These are phyloP conservation scores for Amanita phalloides DNA, from an alignment of 768 basidiomycete genomes.

Conservation along the genomic window DNA sequence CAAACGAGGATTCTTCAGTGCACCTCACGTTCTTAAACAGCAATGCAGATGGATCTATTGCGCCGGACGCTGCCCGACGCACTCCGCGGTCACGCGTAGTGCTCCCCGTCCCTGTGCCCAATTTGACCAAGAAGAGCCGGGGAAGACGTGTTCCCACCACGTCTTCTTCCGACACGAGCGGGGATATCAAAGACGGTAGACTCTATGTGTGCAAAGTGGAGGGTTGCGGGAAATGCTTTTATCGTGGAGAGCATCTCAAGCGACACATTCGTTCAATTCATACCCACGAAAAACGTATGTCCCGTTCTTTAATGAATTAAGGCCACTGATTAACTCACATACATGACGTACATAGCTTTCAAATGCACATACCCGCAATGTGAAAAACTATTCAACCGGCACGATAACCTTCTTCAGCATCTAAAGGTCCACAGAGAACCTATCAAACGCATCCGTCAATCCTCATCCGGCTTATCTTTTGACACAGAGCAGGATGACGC, in stretches of 20 bases:
- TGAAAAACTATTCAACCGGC: slow-evolving; percentile 66
- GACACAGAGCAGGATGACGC: neutral
- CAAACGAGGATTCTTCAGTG: neutral
- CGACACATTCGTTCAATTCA: slow-evolving; percentile 68
- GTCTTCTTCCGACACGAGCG: slow-evolving; percentile 6
- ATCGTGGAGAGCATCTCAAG: slow-evolving; percentile 67
- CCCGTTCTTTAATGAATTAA: slow-evolving; percentile 8
- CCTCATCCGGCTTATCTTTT: neutral
- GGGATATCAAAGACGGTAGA: slow-evolving; percentile 16
- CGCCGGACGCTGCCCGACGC: slow-evolving; percentile 21
- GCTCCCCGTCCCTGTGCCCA: slow-evolving; percentile 63
- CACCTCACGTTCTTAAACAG: slow-evolving; percentile 10
- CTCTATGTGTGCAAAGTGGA: slow-evolving; percentile 56
- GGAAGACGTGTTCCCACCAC: slow-evolving; percentile 66
- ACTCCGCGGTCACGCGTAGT: slow-evolving; percentile 41
- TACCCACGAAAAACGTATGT: slow-evolving; percentile 70
- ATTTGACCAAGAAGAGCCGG: slow-evolving; percentile 72
- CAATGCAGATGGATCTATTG: slow-evolving; percentile 7
- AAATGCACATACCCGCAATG: slow-evolving; percentile 58
- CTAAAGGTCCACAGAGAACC: slow-evolving; percentile 53
- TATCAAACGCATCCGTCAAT: neutral
- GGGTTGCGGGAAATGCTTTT: slow-evolving; percentile 64
- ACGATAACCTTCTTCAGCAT: slow-evolving; percentile 76
- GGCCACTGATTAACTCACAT: slow-evolving; percentile 10
- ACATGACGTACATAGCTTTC: slow-evolving; percentile 39